A percentile compares a stretch with the other conserved stretches of the same genome.
These are phyloP conservation scores for Suillus subluteus DNA, from an alignment of 768 basidiomycete genomes.

Conservation along the genomic window DNA sequence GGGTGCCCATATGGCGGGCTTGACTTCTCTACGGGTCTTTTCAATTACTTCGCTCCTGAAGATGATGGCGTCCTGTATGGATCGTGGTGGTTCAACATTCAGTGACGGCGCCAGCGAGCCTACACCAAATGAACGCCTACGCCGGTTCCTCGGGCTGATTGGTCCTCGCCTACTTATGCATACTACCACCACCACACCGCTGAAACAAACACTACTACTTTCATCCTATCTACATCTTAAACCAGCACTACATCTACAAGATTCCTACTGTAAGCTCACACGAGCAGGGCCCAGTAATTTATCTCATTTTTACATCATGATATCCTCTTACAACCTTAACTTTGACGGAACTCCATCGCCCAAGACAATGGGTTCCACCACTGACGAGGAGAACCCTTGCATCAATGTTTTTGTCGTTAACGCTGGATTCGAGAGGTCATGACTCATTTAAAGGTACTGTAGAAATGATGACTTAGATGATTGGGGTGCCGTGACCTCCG, in stretches of 20 bases:
- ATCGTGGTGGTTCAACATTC: slow-evolving; percentile 59
- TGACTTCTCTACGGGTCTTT: slow-evolving; percentile 71
- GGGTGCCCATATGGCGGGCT: slow-evolving; percentile 68
- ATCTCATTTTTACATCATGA: neutral
- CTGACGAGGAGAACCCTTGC: no score
- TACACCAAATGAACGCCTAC: neutral
- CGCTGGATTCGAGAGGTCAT: no score
- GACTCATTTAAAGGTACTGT: neutral
- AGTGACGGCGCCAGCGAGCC: slow-evolving; percentile 37
- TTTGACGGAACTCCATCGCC: neutral
- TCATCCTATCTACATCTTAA: neutral
- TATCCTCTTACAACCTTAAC: no score
- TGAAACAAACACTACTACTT: neutral
- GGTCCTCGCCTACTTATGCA: neutral
- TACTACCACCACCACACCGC: neutral
- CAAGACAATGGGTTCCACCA: no score
- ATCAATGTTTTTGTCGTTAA: neutral
- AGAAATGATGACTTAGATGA: neutral
- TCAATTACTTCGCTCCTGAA: slow-evolving; percentile 54
- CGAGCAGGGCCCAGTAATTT: neutral
- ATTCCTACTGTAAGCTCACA: neutral
- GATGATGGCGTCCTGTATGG: slow-evolving; percentile 58
- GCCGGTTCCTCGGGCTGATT: neutral
- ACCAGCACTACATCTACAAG: neutral
- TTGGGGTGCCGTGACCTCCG: neutral